Percentiles rank a stretch among this genome's conserved stretches.
phyloP scores from a whole-genome alignment of 2,329 filamentous ascomycete genomes.

The Claviceps capensis region DNA sequence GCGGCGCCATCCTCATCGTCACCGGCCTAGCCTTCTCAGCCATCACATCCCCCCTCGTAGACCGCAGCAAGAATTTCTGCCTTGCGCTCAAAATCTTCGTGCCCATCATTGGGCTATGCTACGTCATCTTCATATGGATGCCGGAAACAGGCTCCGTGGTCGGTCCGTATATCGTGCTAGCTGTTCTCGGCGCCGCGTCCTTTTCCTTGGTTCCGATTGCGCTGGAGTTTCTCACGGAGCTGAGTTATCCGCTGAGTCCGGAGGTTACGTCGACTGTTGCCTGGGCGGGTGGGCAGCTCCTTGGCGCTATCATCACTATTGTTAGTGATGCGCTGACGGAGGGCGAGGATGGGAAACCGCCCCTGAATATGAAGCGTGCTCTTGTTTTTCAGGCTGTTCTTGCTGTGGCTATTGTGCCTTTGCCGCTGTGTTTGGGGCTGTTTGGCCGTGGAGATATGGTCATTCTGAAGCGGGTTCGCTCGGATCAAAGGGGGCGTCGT shows the following conservation, averaged over 20 bases:
- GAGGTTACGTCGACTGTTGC: constrained; percentile 73
- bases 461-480: constrained; percentile 33
- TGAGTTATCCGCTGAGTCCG: constrained; percentile 75
- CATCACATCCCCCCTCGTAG: constrained; percentile 66
- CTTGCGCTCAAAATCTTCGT: constrained; percentile 58
- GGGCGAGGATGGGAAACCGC: constrained; percentile 38
- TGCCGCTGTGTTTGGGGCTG: constrained; percentile 55
- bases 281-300: constrained; percentile 76
- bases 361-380: constrained; percentile 57
- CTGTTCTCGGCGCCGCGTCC: constrained; percentile 62
- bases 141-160: constrained; percentile 42
- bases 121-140: constrained; percentile 73
- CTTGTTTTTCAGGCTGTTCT: constrained; percentile 71
- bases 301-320: constrained; percentile 76
- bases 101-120: constrained; percentile 58
- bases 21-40: constrained; percentile 71
- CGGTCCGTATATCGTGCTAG: constrained; percentile 62
- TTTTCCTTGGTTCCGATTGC: constrained; percentile 75
- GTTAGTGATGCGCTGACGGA: constrained; percentile 62
- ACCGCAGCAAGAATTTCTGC: constrained; percentile 71
- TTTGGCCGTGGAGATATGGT: constrained; percentile 48
- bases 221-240: constrained; percentile 75
- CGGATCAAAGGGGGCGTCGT: constrained; percentile 21
- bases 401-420: constrained; percentile 47
- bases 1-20: constrained; percentile 77